Evolutionary conservation across 116 monocot genomes (phyloP).

Genomic region (Trichopus zeylanicus): DNA sequence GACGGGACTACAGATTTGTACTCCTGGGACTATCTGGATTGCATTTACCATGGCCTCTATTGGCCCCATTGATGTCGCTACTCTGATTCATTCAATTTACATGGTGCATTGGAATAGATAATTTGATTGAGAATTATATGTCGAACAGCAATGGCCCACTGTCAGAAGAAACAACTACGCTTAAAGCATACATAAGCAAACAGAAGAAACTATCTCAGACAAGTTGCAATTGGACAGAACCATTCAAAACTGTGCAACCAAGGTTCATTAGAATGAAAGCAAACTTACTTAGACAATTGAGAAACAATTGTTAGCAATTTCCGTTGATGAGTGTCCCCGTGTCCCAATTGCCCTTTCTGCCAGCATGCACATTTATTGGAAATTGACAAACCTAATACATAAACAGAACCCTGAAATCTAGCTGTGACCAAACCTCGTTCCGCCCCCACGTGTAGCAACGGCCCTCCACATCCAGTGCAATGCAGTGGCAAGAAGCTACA

Average conservation of each 20-base stretch:
- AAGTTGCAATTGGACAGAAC: too few species aligned
- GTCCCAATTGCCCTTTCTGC: constrained; percentile 97
- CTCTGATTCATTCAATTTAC: too few species aligned
- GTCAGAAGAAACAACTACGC: too few species aligned
- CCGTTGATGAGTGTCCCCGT: constrained; percentile 69
- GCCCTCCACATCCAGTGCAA: constrained; percentile 85
- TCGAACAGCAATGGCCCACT: too few species aligned
- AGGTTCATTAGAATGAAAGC: neutral
- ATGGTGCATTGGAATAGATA: too few species aligned
- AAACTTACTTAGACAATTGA: constrained; percentile 64
- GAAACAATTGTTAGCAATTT: constrained; percentile 67
- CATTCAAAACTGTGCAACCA: neutral
- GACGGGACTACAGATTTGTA: too few species aligned
- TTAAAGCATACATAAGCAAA: too few species aligned
- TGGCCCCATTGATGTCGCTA: too few species aligned
- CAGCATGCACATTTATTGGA: neutral
- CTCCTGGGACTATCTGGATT: too few species aligned
- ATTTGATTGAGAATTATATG: too few species aligned
- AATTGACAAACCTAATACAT: neutral
- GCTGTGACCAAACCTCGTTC: constrained; percentile 69
- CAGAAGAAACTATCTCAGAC: too few species aligned
- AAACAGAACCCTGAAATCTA: constrained; percentile 1
- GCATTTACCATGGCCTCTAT: too few species aligned
- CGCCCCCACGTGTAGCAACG: constrained; percentile 96
- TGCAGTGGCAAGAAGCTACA: constrained; percentile 85